Conservation (phyloP, 345 rosid species). For the Syzygium oleosum region DNA sequence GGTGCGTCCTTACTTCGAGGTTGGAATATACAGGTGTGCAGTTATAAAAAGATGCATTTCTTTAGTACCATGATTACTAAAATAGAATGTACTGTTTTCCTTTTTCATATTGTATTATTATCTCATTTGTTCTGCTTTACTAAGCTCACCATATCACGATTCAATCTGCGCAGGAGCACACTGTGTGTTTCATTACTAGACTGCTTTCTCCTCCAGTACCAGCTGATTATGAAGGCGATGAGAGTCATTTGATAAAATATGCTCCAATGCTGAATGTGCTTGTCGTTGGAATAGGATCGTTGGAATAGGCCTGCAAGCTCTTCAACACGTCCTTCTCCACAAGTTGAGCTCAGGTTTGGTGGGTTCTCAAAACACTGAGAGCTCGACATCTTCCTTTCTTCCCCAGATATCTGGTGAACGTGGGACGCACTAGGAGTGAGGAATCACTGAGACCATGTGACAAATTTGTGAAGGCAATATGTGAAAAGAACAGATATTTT, state of each 20-base stretch:
- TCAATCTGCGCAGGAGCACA: constrained; percentile 60
- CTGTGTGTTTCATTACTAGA: constrained; percentile 69
- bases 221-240: constrained; percentile 41
- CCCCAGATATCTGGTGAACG: too few relatives aligned
- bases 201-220: constrained; percentile 78
- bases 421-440: too few relatives aligned
- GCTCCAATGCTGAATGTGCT: constrained; percentile 85
- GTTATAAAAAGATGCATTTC: neutral
- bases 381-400: too few relatives aligned
- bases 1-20: constrained; percentile 94
- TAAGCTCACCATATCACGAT: neutral
- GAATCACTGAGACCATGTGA: too few relatives aligned
- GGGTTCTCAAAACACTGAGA: too few relatives aligned
- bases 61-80: neutral
- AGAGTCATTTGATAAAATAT: constrained; percentile 63
- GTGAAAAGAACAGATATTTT: too few relatives aligned
- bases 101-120: neutral
- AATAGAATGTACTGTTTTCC: neutral
- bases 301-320: too few relatives aligned
- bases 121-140: neutral
- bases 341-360: too few relatives aligned
- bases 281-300: constrained; percentile 79
- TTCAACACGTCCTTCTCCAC: too few relatives aligned
- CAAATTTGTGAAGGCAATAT: too few relatives aligned
- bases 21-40: constrained; percentile 88